Percentiles rank a stretch among this genome's conserved stretches.
phyloP scores from a whole-genome alignment of 257 asterid species.

The Penstemon davidsonii region DNA sequence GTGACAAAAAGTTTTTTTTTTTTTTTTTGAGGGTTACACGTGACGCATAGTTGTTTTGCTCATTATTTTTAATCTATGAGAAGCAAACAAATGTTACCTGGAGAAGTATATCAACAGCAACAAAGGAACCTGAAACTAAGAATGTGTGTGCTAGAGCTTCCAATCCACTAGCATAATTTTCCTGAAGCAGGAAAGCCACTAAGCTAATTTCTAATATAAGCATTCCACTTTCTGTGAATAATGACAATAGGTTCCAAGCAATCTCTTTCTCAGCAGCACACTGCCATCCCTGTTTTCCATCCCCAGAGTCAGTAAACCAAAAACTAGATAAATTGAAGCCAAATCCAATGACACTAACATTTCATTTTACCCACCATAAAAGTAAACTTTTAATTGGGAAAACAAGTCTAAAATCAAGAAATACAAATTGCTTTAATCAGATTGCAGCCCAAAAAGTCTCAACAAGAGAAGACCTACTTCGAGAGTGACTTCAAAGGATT shows the following conservation, averaged over 20 bases:
- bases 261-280: constrained; percentile 67
- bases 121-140: constrained; percentile 71
- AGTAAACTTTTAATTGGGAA: background rate
- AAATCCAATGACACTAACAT: background rate
- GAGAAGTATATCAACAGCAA: constrained; percentile 67
- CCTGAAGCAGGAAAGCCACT: constrained; percentile 81
- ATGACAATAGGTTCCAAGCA: constrained; percentile 78
- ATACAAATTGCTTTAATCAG: background rate
- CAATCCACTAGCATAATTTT: constrained; percentile 76
- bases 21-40: too few species aligned
- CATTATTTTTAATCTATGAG: background rate
- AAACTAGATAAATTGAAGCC: background rate
- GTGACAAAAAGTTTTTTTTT: too few species aligned
- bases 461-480: background rate
- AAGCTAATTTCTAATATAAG: constrained; percentile 74
- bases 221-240: constrained; percentile 70
- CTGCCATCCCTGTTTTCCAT: constrained; percentile 73
- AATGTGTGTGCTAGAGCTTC: constrained; percentile 81
- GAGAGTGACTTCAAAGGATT: background rate
- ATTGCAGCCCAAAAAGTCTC: background rate
- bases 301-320: constrained; percentile 7
- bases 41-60: too few species aligned
- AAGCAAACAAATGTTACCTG: constrained; percentile 55
- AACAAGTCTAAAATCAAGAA: constrained; percentile 4
- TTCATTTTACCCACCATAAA: background rate